Evolutionary conservation across 192 early-diverging fungal species (phyloP).

Genomic region (Coemansia aciculifera): DNA sequence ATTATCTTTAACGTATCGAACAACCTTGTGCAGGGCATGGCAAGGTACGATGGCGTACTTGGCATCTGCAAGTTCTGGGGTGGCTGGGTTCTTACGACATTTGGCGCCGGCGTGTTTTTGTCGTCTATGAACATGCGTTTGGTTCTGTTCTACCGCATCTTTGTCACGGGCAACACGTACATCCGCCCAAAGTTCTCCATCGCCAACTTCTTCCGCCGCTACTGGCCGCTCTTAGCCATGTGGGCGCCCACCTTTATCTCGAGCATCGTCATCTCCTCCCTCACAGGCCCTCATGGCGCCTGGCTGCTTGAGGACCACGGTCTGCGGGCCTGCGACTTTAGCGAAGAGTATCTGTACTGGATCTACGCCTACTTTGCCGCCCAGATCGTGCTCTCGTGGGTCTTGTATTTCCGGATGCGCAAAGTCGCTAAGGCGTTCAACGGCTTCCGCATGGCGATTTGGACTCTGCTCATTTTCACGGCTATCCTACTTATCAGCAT

Average conservation of each 20-base stretch:
- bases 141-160: slow-evolving; percentile 39
- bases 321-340: slow-evolving; percentile 35
- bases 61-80: slow-evolving; percentile 37
- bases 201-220: slow-evolving; percentile 32
- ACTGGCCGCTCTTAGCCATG: slow-evolving; percentile 39
- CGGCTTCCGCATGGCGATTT: slow-evolving; percentile 44
- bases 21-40: slow-evolving; percentile 43
- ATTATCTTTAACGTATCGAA: slow-evolving; percentile 44
- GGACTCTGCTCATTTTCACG: slow-evolving; percentile 39
- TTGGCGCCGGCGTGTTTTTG: slow-evolving; percentile 26
- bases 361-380: slow-evolving; percentile 40
- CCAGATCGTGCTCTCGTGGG: slow-evolving; percentile 37
- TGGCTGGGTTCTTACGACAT: slow-evolving; percentile 35
- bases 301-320: slow-evolving; percentile 47
- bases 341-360: slow-evolving; percentile 40
- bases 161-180: slow-evolving; percentile 35
- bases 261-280: slow-evolving; percentile 25
- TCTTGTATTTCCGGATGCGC: slow-evolving; percentile 40
- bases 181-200: slow-evolving; percentile 13
- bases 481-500: slow-evolving; percentile 26
- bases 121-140: slow-evolving; percentile 39
- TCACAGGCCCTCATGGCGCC: slow-evolving; percentile 33
- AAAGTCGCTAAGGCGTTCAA: slow-evolving; percentile 42
- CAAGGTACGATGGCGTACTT: slow-evolving; percentile 34
- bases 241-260: slow-evolving; percentile 30